phyloP scores from a whole-genome alignment of 2,329 filamentous ascomycete species.

The Geosmithia flava region DNA sequence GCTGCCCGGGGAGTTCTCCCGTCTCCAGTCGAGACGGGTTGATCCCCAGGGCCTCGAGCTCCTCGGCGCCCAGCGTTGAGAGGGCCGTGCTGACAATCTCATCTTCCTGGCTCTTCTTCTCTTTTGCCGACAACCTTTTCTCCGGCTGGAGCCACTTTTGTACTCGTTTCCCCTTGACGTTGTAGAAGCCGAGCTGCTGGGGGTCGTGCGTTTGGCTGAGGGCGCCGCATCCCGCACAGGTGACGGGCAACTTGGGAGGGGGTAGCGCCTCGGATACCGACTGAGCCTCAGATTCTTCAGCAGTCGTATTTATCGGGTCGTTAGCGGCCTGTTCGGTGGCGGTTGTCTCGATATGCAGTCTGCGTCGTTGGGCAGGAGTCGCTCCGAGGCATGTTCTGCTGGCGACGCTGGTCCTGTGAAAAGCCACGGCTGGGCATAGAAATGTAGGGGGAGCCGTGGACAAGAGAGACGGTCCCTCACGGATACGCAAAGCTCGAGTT shows the following conservation, averaged over 20 bases:
- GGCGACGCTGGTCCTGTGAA: neutral
- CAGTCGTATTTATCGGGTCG: neutral
- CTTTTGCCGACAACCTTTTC: neutral
- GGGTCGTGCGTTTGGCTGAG: constrained; percentile 43
- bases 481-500: constrained; percentile 26
- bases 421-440: constrained; percentile 27
- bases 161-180: constrained; percentile 36
- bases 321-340: neutral
- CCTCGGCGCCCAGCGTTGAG: constrained; percentile 23
- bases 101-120: constrained; percentile 21
- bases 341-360: neutral
- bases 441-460: constrained; percentile 30
- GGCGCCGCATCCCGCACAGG: constrained; percentile 54
- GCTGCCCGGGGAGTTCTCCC: neutral
- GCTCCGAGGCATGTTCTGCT: neutral
- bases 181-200: constrained; percentile 43
- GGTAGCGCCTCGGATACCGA: constrained; percentile 1
- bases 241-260: constrained; percentile 31
- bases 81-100: constrained; percentile 33
- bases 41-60: constrained; percentile 32
- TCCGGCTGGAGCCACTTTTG: constrained; percentile 26
- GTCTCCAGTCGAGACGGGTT: constrained; percentile 22
- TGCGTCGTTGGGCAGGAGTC: neutral
- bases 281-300: neutral
- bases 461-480: constrained; percentile 16